Conservation (phyloP, 2,329 filamentous ascomycete genomes). For the Xylariaceae sp. region DNA sequence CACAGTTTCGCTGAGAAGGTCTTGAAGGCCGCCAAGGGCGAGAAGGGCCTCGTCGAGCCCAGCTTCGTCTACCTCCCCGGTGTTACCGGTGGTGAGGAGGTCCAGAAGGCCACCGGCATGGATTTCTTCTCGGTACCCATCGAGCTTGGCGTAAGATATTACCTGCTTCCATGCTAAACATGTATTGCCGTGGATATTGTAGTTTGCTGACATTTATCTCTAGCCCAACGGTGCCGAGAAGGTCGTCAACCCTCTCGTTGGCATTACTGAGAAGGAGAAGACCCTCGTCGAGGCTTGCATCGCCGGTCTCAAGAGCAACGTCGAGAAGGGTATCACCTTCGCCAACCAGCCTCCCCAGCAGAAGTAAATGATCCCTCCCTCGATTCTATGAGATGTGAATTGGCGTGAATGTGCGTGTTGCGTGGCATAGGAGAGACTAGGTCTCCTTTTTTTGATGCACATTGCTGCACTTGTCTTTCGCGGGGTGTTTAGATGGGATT, state of each 20-base stretch:
- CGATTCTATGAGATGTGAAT: constrained; percentile 19
- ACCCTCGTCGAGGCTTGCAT: constrained; percentile 70
- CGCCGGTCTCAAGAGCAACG: constrained; percentile 83
- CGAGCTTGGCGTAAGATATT: constrained; percentile 78
- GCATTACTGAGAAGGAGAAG: constrained; percentile 83
- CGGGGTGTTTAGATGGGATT: constrained; percentile 12
- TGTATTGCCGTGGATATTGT: neutral
- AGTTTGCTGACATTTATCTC: constrained; percentile 21
- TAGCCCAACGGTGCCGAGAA: constrained; percentile 82
- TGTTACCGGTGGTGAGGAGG: constrained; percentile 78
- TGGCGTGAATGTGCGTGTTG: constrained; percentile 14
- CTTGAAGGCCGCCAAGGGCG: constrained; percentile 79
- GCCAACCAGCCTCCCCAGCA: constrained; percentile 80
- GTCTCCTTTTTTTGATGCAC: constrained; percentile 19
- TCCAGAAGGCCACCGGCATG: constrained; percentile 74
- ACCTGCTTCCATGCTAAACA: neutral
- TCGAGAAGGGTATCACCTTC: constrained; percentile 88
- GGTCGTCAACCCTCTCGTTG: constrained; percentile 71
- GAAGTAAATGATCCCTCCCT: constrained; percentile 61
- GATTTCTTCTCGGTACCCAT: constrained; percentile 97
- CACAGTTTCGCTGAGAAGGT: constrained; percentile 87
- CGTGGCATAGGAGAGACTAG: constrained; percentile 13
- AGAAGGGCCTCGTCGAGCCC: constrained; percentile 90
- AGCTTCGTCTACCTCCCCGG: constrained; percentile 94
- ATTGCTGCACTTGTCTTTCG: constrained; percentile 15